Conservation (phyloP, 768 basidiomycete species). For the Naganishia vaughanmartiniae region DNA sequence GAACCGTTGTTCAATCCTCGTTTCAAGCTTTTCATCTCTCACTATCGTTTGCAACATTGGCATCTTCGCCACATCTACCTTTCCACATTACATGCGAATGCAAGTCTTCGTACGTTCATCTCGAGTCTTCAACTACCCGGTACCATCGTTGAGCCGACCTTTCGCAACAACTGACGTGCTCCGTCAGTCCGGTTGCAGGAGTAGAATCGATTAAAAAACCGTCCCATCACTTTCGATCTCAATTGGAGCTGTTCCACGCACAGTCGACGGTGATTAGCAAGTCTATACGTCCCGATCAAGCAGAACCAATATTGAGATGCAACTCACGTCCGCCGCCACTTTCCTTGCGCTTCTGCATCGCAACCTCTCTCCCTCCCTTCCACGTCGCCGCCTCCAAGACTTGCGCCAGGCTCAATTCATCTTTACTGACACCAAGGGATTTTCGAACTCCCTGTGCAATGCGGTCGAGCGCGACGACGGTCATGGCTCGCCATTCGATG, state of each 20-base stretch:
- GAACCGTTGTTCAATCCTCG: too few relatives aligned
- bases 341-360: conserved; percentile 68
- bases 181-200: too few relatives aligned
- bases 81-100: too few relatives aligned
- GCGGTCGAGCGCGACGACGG: conserved; percentile 84
- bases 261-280: not conserved
- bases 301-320: not conserved
- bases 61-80: too few relatives aligned
- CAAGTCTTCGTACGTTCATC: too few relatives aligned
- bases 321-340: conserved; percentile 62
- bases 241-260: conserved; percentile 16
- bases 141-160: too few relatives aligned
- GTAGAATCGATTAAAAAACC: conserved; percentile 22
- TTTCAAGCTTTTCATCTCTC: too few relatives aligned
- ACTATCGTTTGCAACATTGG: too few relatives aligned
- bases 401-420: conserved; percentile 73
- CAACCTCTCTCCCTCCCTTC: conserved; percentile 94
- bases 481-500: conserved; percentile 94
- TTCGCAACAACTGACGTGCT: too few relatives aligned
- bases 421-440: conserved; percentile 56
- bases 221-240: conserved; percentile 34
- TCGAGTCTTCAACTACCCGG: too few relatives aligned
- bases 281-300: not conserved
- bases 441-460: conserved; percentile 68
- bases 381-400: conserved; percentile 92